Base-by-base conservation (phyloP, 305 asterid genomes). In the Solanum chacoense region DNA sequence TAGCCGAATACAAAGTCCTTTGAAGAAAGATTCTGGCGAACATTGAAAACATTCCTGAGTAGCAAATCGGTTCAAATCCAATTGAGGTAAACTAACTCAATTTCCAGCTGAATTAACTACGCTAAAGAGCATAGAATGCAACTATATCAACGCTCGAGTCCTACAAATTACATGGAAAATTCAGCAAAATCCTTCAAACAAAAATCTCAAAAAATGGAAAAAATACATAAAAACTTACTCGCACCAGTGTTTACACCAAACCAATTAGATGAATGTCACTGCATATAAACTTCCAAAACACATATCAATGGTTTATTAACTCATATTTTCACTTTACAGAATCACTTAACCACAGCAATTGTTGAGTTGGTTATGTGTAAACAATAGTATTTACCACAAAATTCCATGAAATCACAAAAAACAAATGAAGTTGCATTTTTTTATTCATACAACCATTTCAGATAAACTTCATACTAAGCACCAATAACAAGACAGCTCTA, bases 11-110 rank as follows among this genome's bases (percentile, higher is more conserved):
- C 89, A 86, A 42, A 90, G 88, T 92, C 76, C 93, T 72, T 14
- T 24, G 91, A 85, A 90, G 79, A 89, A 87, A 90, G 55, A 88
- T 89, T 59, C 89, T 87, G 73, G 32, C 85, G 14, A 89, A 84
- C 92, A 89, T 92, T 84, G 89, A 75, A 88, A 85, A 42, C 85
- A 38, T 89, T 36, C 59, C 69, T 73, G 85, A 59, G 38, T 34
- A 63, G 77, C 38, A 76, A 37, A 71, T 81, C 35, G 31, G 84
- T 50, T 20, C 73, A 29, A 83, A 83, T 83, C 73, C 18, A 3
- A 69, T 29, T 50, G 86, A 50, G 31, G 73, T 50, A 83, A 29
- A 50, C 11, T 20, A 50, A 45, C 71, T 45, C 71, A 81, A 29
- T 2, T 28, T 45, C 87, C 29, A 83, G 87, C 87, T 31, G 73